phyloP scores from a whole-genome alignment of 2,329 filamentous ascomycete genomes.

The Juglanconis oblonga region DNA sequence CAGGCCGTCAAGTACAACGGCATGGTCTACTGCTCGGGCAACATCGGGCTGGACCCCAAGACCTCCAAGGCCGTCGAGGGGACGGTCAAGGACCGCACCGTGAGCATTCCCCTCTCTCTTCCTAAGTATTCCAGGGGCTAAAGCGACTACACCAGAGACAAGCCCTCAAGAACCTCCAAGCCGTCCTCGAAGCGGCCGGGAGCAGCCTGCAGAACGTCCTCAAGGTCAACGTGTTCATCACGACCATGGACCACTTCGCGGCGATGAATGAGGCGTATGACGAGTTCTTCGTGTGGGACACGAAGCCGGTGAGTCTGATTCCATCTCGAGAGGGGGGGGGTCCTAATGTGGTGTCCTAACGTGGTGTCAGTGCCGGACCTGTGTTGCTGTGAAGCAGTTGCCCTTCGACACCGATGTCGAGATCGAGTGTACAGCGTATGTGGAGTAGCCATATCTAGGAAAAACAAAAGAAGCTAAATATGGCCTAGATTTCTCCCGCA shows the following conservation, averaged over 20 bases:
- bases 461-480: not conserved
- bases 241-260: constrained; percentile 62
- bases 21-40: constrained; percentile 69
- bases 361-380: constrained; percentile 49
- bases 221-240: constrained; percentile 66
- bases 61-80: constrained; percentile 55
- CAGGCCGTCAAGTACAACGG: constrained; percentile 62
- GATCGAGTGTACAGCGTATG: constrained; percentile 66
- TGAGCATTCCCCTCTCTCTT: constrained; percentile 27
- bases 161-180: constrained; percentile 56
- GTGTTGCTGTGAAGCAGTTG: constrained; percentile 71
- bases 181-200: constrained; percentile 59
- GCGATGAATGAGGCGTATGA: constrained; percentile 56
- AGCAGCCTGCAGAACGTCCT: constrained; percentile 58
- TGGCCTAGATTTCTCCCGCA: not conserved
- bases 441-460: not conserved
- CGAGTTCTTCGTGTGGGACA: constrained; percentile 42
- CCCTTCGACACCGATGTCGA: constrained; percentile 70
- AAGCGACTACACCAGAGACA: constrained; percentile 36
- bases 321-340: constrained; percentile 20
- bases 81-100: constrained; percentile 50
- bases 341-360: not conserved
- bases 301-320: constrained; percentile 49
- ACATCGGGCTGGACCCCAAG: constrained; percentile 55
- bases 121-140: not conserved